These are phyloP conservation scores for Tolypocladium ophioglossoides DNA, from an alignment of 2,329 filamentous ascomycete species.

Conservation along the genomic window DNA sequence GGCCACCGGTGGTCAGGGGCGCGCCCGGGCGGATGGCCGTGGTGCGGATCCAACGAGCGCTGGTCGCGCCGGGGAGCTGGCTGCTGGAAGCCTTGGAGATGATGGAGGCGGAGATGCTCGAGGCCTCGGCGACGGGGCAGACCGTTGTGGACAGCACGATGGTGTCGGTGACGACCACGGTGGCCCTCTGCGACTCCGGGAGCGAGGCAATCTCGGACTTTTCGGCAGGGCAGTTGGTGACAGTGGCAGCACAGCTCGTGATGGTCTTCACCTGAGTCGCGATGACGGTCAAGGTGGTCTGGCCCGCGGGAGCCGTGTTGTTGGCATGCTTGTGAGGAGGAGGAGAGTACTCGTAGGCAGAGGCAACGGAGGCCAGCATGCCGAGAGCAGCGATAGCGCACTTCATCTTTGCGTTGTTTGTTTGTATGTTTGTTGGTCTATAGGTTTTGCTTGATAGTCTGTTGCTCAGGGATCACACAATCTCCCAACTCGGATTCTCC, in stretches of 20 bases:
- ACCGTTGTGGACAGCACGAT: conserved; percentile 29
- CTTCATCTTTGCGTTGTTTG: conserved; percentile 35
- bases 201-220: conserved; percentile 21
- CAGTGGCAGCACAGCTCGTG: conserved; percentile 45
- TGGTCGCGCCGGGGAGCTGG: conserved; percentile 26
- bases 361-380: conserved; percentile 34
- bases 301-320: conserved; percentile 11
- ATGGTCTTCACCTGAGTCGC: conserved; percentile 45
- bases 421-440: conserved; percentile 5
- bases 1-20: conserved; percentile 26
- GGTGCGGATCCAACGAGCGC: conserved; percentile 7
- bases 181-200: conserved; percentile 22
- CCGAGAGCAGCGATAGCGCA: conserved; percentile 29
- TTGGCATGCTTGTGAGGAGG: conserved; percentile 18
- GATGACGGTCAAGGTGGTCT: conserved; percentile 38
- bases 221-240: conserved; percentile 42
- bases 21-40: conserved; percentile 4
- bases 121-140: conserved; percentile 33
- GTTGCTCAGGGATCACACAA: neutral
- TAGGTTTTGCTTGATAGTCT: neutral
- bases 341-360: conserved; percentile 24
- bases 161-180: conserved; percentile 26
- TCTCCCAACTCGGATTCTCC: neutral
- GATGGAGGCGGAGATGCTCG: conserved; percentile 28
- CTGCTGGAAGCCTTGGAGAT: conserved; percentile 24